A percentile compares a stretch with the other conserved stretches of the same genome.
These are phyloP conservation scores for Viola odorata DNA, from an alignment of 345 rosid species.

Conservation along the genomic window DNA sequence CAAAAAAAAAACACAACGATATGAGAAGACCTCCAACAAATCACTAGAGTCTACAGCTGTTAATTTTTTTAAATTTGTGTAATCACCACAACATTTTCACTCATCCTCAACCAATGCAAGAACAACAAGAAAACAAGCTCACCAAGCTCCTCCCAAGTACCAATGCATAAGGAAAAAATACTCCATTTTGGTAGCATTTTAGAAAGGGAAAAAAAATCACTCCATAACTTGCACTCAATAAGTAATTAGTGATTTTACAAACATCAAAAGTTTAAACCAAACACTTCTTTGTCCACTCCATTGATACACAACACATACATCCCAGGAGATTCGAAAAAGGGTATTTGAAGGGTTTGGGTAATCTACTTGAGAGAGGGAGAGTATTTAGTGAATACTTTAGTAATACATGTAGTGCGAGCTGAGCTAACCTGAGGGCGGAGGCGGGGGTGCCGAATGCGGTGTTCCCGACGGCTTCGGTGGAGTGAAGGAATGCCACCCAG, in stretches of 20 bases:
- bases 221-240: no score
- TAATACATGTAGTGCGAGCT: neutral
- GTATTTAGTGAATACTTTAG: neutral
- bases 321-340: neutral
- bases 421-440: constrained; percentile 11
- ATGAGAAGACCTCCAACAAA: neutral
- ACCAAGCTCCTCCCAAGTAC: neutral
- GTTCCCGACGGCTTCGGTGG: neutral
- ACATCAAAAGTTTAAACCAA: no score
- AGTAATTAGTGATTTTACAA: no score
- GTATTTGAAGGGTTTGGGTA: neutral
- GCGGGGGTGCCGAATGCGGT: neutral
- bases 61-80: no score
- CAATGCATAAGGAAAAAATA: no score
- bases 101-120: neutral
- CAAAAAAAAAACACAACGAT: neutral
- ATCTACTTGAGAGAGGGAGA: neutral
- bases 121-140: neutral
- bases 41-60: no score
- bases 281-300: no score
- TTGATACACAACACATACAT: neutral
- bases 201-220: no score
- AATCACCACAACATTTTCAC: neutral
- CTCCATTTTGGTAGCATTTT: no score
- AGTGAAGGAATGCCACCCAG: constrained; percentile 24